Base-by-base conservation (phyloP, 2,329 filamentous ascomycete genomes). In the Neonectria sp. region DNA sequence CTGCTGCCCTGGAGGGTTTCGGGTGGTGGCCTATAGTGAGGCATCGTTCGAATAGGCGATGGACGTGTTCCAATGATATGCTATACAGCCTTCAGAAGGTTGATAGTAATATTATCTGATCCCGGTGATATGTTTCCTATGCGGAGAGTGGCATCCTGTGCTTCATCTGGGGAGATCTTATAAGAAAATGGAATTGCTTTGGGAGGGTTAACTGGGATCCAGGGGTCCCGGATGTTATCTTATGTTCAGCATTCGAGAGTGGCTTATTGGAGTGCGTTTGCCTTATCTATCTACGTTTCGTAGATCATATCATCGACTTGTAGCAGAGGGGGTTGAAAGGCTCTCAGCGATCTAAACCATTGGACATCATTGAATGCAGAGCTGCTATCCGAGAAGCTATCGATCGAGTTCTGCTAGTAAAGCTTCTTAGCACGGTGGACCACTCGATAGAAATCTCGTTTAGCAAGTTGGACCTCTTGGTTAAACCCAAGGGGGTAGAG, bases 111-210 rank as follows among this genome's bases (percentile, higher is more conserved):
- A 15, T 68, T 65, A 43, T 75, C 71, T 8, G 60, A 56, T 33
- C 70, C 69, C 27, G 68, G 73, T 3, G 71, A 71, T 24, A 65
- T 74, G 45, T 71, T 75, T 3, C n/a, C n/a, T n/a, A n/a, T 69
- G 4, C 49, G 29, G 33, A 71, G 60, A 6, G 66, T 66, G n/a
- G 68, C 71, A 6, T 60, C 56, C 21, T 63, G 49, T 29, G 55
- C 68, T 51, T 74, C 71, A 21, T 68, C 70, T 5, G 63, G 57
- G 8, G 66, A 60, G 51, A 72, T 62, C 56, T 66, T 59, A 6
- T 51, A 31, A 6, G 61, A 31, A 21, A 70, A 73, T 9, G 61
- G 65, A 25, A 73, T 72, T 17, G 55, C 9, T 58, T 35, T 61
- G 29, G 40, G 9, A 48, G 58, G 27, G 49, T 17, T 33, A 29